A percentile compares a stretch with the other conserved stretches of the same genome.
These are phyloP conservation scores for Aspergillus sp. DNA, from an alignment of 2,329 filamentous ascomycete genomes.

Conservation along the genomic window DNA sequence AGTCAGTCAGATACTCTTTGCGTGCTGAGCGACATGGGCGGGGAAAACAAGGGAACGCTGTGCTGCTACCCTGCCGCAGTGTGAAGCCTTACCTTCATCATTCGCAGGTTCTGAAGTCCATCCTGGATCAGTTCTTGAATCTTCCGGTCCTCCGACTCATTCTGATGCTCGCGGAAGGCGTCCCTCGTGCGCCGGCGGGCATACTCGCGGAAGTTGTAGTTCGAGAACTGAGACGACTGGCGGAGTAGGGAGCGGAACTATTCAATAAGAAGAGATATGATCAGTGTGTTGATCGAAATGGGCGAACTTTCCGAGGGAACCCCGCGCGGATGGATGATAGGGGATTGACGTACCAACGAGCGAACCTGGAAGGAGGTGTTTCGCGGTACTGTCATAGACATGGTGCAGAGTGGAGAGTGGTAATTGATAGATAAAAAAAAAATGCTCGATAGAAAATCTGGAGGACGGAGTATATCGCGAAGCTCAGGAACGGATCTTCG, in stretches of 20 bases:
- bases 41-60: not conserved
- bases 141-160: conserved; percentile 68
- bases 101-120: conserved; percentile 79
- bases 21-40: not conserved
- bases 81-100: conserved; percentile 72
- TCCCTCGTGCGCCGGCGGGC: conserved; percentile 86
- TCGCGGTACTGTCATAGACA: conserved; percentile 44
- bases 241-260: conserved; percentile 92
- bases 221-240: conserved; percentile 79
- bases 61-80: not conserved
- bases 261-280: not conserved
- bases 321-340: not conserved
- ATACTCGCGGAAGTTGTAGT: conserved; percentile 98
- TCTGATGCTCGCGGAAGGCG: conserved; percentile 78
- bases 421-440: not conserved
- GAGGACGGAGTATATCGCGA: not conserved
- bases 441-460: not conserved
- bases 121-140: conserved; percentile 88
- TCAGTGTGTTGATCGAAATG: conserved; percentile 1
- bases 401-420: conserved; percentile 22
- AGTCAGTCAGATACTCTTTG: conserved; percentile 30
- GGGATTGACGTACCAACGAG: conserved; percentile 39
- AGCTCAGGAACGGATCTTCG: not conserved
- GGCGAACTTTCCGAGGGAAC: not conserved
- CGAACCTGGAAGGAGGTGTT: conserved; percentile 48